Conservation (phyloP, 305 asterid species). For the Fraxinus platypoda region DNA sequence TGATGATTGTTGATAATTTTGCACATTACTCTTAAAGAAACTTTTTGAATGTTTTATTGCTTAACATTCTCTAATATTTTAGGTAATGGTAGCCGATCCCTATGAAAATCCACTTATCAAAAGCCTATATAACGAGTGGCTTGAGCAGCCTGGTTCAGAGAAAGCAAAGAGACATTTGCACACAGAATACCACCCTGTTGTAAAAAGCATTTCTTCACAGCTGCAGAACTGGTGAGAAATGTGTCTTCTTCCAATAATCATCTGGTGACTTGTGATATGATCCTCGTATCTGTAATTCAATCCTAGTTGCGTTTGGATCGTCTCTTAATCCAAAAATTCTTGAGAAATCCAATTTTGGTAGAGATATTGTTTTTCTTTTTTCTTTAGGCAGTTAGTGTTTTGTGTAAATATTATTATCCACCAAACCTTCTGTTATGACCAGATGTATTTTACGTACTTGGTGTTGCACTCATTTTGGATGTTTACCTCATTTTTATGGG, state of each 20-base stretch:
- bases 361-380: background rate
- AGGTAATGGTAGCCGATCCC: constrained; percentile 66
- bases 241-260: background rate
- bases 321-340: constrained; percentile 10
- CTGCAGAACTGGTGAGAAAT: constrained; percentile 75
- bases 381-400: constrained; percentile 10
- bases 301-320: constrained; percentile 10
- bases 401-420: background rate
- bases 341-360: constrained; percentile 44
- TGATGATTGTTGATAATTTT: background rate
- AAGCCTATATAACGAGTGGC: constrained; percentile 68
- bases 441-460: background rate
- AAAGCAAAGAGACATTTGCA: constrained; percentile 69
- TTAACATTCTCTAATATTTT: constrained; percentile 7
- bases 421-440: background rate
- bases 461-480: background rate
- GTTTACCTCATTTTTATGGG: background rate
- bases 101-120: constrained; percentile 57
- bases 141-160: constrained; percentile 82
- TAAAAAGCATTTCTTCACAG: constrained; percentile 81
- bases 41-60: background rate
- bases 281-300: background rate
- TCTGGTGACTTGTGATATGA: constrained; percentile 7
- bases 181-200: constrained; percentile 76
- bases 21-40: background rate